Evolutionary conservation across 2,329 filamentous ascomycete species (phyloP).

Genomic region (Ophiostoma sp.): DNA sequence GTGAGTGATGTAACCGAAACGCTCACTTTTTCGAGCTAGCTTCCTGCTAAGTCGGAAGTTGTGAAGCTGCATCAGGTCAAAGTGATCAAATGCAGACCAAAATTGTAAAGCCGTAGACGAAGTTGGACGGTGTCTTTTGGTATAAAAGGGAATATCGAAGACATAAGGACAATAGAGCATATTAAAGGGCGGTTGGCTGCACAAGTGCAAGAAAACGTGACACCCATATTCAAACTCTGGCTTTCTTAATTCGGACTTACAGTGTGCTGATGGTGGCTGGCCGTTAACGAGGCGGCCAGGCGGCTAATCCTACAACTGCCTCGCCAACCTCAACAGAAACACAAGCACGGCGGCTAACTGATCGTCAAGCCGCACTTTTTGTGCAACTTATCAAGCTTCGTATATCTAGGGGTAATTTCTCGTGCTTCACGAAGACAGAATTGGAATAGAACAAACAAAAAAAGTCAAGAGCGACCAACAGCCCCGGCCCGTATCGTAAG

Average conservation of each 20-base stretch:
- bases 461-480: not conserved
- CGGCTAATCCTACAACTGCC: not conserved
- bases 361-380: not conserved
- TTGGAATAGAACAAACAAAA: not conserved
- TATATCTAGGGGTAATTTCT: not conserved
- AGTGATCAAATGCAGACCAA: no score
- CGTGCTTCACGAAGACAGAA: not conserved
- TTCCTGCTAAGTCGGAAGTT: not conserved
- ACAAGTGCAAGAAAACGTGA: not conserved
- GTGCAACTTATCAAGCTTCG: not conserved
- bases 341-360: conserved; percentile 14
- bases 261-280: not conserved
- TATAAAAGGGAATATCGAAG: no score
- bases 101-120: no score
- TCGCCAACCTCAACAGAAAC: not conserved
- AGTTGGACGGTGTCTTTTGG: no score
- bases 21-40: no score
- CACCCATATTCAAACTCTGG: not conserved
- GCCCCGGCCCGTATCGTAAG: not conserved
- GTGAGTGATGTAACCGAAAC: no score
- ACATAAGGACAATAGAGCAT: not conserved
- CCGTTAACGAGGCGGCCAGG: not conserved
- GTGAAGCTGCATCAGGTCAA: no score
- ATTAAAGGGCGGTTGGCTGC: not conserved
- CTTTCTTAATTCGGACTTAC: conserved; percentile 5